A percentile compares a stretch with the other conserved stretches of the same genome.
phyloP scores from a whole-genome alignment of 371 early-diverging fungal genomes.

The Cokeromyces recurvatus region DNA sequence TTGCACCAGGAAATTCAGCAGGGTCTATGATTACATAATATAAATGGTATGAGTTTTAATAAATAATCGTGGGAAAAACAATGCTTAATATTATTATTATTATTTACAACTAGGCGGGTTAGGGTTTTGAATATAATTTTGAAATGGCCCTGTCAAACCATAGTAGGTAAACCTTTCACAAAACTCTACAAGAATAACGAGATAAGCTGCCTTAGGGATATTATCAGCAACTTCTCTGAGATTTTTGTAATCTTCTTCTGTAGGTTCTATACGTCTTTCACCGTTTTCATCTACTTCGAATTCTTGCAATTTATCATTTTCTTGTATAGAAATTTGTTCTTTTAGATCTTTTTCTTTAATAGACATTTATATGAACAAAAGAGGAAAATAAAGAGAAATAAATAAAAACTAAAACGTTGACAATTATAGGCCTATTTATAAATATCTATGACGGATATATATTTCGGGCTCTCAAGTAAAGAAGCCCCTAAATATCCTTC shows the following conservation, averaged over 20 bases:
- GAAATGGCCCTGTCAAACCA: constrained; percentile 59
- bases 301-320: constrained; percentile 19
- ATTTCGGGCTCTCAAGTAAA: too few relatives aligned
- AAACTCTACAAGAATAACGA: constrained; percentile 70
- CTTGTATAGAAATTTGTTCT: too few relatives aligned
- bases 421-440: too few relatives aligned
- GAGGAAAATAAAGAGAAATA: too few relatives aligned
- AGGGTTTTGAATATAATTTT: constrained; percentile 58
- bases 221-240: constrained; percentile 49
- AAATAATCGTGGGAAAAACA: constrained; percentile 4
- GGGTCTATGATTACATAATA: too few relatives aligned
- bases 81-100: too few relatives aligned
- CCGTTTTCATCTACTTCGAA: constrained; percentile 1
- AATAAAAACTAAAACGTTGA: too few relatives aligned
- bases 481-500: neutral
- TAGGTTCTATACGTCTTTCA: constrained; percentile 29
- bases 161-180: constrained; percentile 79
- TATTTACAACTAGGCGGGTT: constrained; percentile 37
- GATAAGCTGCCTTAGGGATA: constrained; percentile 50
- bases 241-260: constrained; percentile 40
- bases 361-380: too few relatives aligned
- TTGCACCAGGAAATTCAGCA: constrained; percentile 41
- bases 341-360: too few relatives aligned
- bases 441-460: too few relatives aligned
- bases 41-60: constrained; percentile 7